phyloP scores from a whole-genome alignment of 139 green algal species.

The Coccomyxa sp. region DNA sequence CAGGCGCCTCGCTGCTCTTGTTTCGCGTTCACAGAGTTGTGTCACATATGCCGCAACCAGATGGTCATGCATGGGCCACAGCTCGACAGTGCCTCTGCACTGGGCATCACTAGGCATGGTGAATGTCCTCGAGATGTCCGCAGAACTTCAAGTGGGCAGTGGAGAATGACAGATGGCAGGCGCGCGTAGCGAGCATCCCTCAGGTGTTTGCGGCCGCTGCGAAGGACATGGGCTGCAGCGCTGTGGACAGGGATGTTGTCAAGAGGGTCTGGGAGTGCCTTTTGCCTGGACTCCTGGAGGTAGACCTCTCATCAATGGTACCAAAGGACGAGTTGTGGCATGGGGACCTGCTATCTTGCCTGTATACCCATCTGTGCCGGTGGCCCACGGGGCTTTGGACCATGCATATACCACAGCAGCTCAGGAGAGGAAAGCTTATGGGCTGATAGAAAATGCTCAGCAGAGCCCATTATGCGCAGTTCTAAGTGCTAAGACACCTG shows the following conservation, averaged over 20 bases:
- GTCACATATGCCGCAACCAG: no score
- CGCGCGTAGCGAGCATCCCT: conserved; percentile 36
- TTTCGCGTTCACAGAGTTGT: no score
- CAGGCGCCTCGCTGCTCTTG: no score
- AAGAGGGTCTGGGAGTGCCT: not conserved
- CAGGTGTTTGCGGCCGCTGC: conserved; percentile 42
- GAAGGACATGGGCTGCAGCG: conserved; percentile 14
- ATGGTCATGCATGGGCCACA: no score
- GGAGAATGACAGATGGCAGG: conserved; percentile 44
- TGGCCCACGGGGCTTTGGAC: not conserved
- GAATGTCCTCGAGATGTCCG: no score
- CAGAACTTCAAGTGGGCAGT: conserved; percentile 52
- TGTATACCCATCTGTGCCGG: no score
- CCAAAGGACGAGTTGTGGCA: no score
- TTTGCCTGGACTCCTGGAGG: not conserved
- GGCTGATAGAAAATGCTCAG: not conserved
- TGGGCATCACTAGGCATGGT: no score
- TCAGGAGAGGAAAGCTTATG: not conserved
- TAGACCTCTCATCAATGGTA: no score
- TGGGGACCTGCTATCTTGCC: no score
- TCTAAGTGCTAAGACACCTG: not conserved
- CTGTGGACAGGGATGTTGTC: conserved; percentile 14
- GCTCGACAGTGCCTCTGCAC: no score
- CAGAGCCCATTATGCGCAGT: no score
- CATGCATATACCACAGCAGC: not conserved